Evolutionary conservation across 805 yeast species (phyloP).

Genomic region (Ogataea zsoltii): DNA sequence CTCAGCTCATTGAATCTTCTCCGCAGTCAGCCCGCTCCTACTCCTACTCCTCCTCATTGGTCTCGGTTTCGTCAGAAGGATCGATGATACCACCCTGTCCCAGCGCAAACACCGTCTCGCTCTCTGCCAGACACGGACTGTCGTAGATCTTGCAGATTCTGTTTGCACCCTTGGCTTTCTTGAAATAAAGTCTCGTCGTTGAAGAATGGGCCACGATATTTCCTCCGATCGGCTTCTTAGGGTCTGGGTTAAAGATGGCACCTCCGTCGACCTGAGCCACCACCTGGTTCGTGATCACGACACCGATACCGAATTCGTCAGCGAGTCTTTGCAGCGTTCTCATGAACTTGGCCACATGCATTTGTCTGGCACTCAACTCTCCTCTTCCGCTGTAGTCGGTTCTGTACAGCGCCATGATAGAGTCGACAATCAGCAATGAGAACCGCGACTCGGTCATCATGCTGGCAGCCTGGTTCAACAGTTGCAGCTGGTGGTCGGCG

Average conservation of each 20-base stretch:
- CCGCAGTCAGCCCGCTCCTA: too few species aligned
- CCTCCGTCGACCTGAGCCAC: slow-evolving; percentile 98
- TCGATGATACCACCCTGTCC: slow-evolving; percentile 97
- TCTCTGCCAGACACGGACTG: slow-evolving; percentile 94
- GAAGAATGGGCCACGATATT: slow-evolving; percentile 96
- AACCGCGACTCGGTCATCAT: slow-evolving; percentile 97
- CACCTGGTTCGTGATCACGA: slow-evolving; percentile 93
- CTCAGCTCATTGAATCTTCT: too few species aligned
- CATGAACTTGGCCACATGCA: slow-evolving; percentile 91
- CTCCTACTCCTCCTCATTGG: slow-evolving; percentile 58
- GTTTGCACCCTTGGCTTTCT: slow-evolving; percentile 88
- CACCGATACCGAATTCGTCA: slow-evolving; percentile 97
- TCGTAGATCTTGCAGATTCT: slow-evolving; percentile 94
- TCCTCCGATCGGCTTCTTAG: slow-evolving; percentile 98
- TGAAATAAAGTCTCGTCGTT: slow-evolving; percentile 86
- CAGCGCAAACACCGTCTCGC: slow-evolving; percentile 92
- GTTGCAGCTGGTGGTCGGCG: slow-evolving; percentile 91
- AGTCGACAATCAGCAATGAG: slow-evolving; percentile 88
- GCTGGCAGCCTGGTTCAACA: slow-evolving; percentile 85
- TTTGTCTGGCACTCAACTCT: slow-evolving; percentile 91
- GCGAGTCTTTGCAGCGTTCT: slow-evolving; percentile 89
- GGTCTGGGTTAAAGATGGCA: slow-evolving; percentile 85
- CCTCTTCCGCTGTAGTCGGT: slow-evolving; percentile 96
- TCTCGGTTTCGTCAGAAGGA: slow-evolving; percentile 54
- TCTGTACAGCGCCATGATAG: slow-evolving; percentile 94